These are phyloP conservation scores for Arthromyces matolae DNA, from an alignment of 768 basidiomycete genomes.

Conservation along the genomic window DNA sequence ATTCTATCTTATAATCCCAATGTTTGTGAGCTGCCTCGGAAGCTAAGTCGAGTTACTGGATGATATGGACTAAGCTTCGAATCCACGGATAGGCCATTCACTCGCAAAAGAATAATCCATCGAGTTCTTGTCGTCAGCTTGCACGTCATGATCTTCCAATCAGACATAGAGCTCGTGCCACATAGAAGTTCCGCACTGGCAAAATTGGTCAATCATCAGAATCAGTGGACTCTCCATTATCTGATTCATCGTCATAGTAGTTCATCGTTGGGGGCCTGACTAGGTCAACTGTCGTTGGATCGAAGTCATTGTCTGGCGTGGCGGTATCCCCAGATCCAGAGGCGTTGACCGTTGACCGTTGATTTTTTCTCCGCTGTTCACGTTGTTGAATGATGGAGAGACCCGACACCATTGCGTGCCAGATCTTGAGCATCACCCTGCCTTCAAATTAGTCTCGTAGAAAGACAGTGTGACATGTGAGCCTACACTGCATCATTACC, in stretches of 20 bases:
- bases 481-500: slow-evolving; percentile 51
- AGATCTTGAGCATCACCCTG: slow-evolving; percentile 41
- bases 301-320: slow-evolving; percentile 23
- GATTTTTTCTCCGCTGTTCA: slow-evolving; percentile 11
- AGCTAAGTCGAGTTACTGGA: too few species aligned
- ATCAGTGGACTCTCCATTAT: slow-evolving; percentile 15
- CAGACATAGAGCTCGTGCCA: too few species aligned
- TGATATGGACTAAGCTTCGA: too few species aligned
- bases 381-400: slow-evolving; percentile 44
- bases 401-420: slow-evolving; percentile 44
- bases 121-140: too few species aligned
- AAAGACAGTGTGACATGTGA: not conserved
- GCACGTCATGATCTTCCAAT: too few species aligned
- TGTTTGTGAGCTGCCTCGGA: too few species aligned
- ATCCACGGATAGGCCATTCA: too few species aligned
- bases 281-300: slow-evolving; percentile 27
- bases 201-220: slow-evolving; percentile 7
- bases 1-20: too few species aligned
- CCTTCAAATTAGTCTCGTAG: not conserved
- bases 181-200: not conserved
- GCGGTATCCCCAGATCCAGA: not conserved
- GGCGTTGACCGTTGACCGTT: not conserved
- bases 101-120: too few species aligned
- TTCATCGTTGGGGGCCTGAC: not conserved
- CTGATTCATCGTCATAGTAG: slow-evolving; percentile 19